A percentile compares a stretch with the other conserved stretches of the same genome.
phyloP scores from a whole-genome alignment of 768 basidiomycete species.

The Mycena filopes region DNA sequence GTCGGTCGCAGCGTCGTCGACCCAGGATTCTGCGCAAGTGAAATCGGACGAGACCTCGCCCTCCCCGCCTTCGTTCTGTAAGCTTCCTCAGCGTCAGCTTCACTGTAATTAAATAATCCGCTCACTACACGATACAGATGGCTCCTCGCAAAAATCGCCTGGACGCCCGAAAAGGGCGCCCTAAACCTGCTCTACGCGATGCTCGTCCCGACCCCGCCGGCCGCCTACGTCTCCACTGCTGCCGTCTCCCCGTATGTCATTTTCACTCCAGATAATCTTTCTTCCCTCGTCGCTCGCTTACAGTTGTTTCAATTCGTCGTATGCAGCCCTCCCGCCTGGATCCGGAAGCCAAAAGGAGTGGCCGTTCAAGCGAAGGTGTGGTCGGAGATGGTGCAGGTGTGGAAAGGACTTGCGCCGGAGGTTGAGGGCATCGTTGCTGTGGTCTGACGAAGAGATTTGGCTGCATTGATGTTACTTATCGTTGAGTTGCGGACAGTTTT shows the following conservation, averaged over 20 bases:
- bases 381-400: neutral
- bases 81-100: too few relatives aligned
- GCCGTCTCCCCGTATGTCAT: neutral
- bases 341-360: neutral
- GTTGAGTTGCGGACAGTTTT: too few relatives aligned
- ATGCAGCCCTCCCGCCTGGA: neutral
- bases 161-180: neutral
- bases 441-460: too few relatives aligned
- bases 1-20: neutral
- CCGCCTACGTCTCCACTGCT: neutral
- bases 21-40: neutral
- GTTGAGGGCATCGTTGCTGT: too few relatives aligned
- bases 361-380: neutral
- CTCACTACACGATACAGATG: too few relatives aligned
- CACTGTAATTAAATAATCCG: too few relatives aligned
- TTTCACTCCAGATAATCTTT: too few relatives aligned
- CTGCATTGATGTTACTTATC: too few relatives aligned
- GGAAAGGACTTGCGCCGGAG: neutral
- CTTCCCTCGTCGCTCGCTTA: too few relatives aligned
- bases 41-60: neutral
- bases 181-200: neutral
- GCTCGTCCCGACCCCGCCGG: neutral
- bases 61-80: too few relatives aligned
- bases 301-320: too few relatives aligned
- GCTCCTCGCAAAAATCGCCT: too few relatives aligned